Evolutionary conservation across 176 grass and related monocot species (phyloP).

Genomic region (Coix lacrymajobi): DNA sequence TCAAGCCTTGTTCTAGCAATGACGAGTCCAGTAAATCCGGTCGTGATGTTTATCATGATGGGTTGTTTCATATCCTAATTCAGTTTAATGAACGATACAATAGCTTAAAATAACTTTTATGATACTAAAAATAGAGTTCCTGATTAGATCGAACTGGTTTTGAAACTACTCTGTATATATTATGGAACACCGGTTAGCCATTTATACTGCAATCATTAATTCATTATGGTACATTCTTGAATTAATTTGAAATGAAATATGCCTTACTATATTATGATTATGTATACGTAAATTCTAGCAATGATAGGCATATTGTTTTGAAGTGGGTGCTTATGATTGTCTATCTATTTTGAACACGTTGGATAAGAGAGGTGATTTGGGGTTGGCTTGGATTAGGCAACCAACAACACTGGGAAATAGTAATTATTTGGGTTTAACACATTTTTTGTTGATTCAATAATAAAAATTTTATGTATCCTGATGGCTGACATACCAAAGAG

Average conservation of each 20-base stretch:
- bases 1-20: constrained; percentile 68
- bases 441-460: too few species aligned
- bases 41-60: constrained; percentile 80
- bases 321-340: constrained; percentile 78
- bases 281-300: neutral
- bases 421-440: too few species aligned
- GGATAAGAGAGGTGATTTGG: constrained; percentile 9
- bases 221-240: constrained; percentile 52
- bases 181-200: constrained; percentile 73
- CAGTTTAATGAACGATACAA: constrained; percentile 81
- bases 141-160: constrained; percentile 82
- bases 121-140: constrained; percentile 87
- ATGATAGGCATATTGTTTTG: constrained; percentile 30
- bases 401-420: too few species aligned
- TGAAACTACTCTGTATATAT: constrained; percentile 78
- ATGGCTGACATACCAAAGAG: too few species aligned
- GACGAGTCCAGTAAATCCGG: constrained; percentile 94
- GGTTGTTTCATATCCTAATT: constrained; percentile 66
- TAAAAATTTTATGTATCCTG: too few species aligned
- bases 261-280: constrained; percentile 12
- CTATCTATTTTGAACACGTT: constrained; percentile 94
- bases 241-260: neutral
- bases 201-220: too few species aligned
- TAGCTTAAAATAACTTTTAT: constrained; percentile 75
- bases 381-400: too few species aligned